Base-by-base conservation (phyloP, 768 basidiomycete species). In the Ephemerocybe angulata region DNA sequence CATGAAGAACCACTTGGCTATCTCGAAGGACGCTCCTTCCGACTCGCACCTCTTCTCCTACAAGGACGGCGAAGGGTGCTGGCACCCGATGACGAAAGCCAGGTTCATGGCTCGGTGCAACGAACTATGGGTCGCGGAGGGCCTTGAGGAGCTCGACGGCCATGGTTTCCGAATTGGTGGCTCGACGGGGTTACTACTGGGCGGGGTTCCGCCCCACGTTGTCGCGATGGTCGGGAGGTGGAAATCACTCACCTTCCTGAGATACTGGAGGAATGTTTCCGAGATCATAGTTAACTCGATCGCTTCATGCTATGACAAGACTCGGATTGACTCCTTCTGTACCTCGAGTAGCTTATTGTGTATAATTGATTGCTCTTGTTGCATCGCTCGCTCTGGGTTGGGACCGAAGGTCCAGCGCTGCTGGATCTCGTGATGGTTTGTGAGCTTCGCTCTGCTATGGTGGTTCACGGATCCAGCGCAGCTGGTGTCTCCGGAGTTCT, bases 151-250 rank as follows among this genome's bases (percentile, higher is more conserved):
- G n/a, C n/a, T n/a, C n/a, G n/a, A n/a, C n/a, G n/a, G 69, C 1
- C 70, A 71, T 40, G 56, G 58, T 30, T 70, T 67, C 17, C 55
- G 60, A 2, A 71, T 71, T 4, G 67, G 66, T 0, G 64, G 71
- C 0, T 62, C 67, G 0, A 66, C 67, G 0, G 50, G 68, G 30
- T 58, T 73, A 3, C 58, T 73, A 0, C 58, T 71, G 0, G 24
- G 22, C 0, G 67, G 69, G 0, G 56, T 65, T 1, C 61, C 65
- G 0, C 71, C 73, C 1, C 64, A 74, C 3, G 50, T 73, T 0
- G 68, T 75, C 1, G 68, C 69, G 2, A 59, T 63, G 0, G 66
- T 65, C 44, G 73, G 72, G 0, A 54, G 67, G 1, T 76, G 73
- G 74, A 43, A 43, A 24, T 43, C 42, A 8, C 42, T 43, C 19